Percentiles rank a stretch among this genome's conserved stretches.
These are phyloP conservation scores for Phytophthora europaea DNA, from an alignment of 352 stramenopile genomes.

Conservation along the genomic window DNA sequence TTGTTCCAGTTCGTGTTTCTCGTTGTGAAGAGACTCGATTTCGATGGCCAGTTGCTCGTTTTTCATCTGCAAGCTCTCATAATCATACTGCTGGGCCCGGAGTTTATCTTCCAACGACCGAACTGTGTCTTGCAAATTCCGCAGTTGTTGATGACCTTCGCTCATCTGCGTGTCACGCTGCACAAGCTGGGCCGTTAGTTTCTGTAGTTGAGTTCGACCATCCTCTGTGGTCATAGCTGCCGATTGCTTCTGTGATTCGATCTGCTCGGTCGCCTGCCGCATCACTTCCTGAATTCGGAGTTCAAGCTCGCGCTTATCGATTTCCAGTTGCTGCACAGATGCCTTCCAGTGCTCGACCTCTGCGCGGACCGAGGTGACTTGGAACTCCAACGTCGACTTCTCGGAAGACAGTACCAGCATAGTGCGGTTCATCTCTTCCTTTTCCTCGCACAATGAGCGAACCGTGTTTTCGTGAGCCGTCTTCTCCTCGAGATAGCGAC, in stretches of 20 bases:
- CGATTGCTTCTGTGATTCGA: conserved; percentile 59
- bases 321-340: conserved; percentile 52
- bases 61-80: conserved; percentile 40
- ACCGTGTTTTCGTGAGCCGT: conserved; percentile 59
- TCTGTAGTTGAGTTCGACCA: conserved; percentile 52
- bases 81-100: conserved; percentile 44
- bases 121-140: conserved; percentile 39
- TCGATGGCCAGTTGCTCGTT: conserved; percentile 44
- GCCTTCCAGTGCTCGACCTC: conserved; percentile 48
- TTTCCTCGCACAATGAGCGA: conserved; percentile 64
- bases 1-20: conserved; percentile 51
- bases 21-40: conserved; percentile 47
- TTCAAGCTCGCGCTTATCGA: conserved; percentile 62
- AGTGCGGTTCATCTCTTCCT: conserved; percentile 68
- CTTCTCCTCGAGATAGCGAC: conserved; percentile 57
- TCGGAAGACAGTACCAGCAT: conserved; percentile 56
- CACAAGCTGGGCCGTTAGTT: conserved; percentile 43
- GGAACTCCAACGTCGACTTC: conserved; percentile 60
- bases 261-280: conserved; percentile 55
- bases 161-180: conserved; percentile 61
- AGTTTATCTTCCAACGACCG: conserved; percentile 46
- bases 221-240: conserved; percentile 55
- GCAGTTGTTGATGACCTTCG: conserved; percentile 54
- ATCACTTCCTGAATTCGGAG: conserved; percentile 60
- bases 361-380: conserved; percentile 55